Percentiles rank a stretch among this genome's conserved stretches.
phyloP scores from a whole-genome alignment of 805 yeast species.

The Candida manassasensis region DNA sequence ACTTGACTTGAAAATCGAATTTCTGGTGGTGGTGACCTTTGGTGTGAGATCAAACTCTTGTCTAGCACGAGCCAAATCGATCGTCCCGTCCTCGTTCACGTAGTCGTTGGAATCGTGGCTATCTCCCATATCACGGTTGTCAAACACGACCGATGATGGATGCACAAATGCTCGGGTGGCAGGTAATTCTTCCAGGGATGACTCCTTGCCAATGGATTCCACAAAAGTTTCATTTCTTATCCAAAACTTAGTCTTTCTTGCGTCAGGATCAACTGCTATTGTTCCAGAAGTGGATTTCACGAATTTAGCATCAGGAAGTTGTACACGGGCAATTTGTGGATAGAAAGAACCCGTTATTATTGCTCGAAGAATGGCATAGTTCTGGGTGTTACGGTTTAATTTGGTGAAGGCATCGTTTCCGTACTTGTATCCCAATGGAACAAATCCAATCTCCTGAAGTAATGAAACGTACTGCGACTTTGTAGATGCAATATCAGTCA shows the following conservation, averaged over 20 bases:
- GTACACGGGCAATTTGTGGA: slow-evolving; percentile 79
- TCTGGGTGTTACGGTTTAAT: slow-evolving; percentile 49
- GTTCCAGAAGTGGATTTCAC: slow-evolving; percentile 71
- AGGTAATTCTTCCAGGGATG: slow-evolving; percentile 33
- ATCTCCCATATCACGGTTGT: slow-evolving; percentile 25
- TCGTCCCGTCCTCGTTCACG: slow-evolving; percentile 38
- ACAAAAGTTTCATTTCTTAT: slow-evolving; percentile 55
- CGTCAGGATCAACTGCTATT: slow-evolving; percentile 81
- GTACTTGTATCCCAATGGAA: slow-evolving; percentile 47
- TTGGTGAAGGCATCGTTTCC: slow-evolving; percentile 9
- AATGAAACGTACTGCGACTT: slow-evolving; percentile 64
- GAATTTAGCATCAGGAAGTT: slow-evolving; percentile 76
- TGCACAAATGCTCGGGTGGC: slow-evolving; percentile 76
- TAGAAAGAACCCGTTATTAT: slow-evolving; percentile 76
- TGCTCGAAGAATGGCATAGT: slow-evolving; percentile 53
- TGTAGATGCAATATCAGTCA: slow-evolving; percentile 70
- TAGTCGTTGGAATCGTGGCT: slow-evolving; percentile 14
- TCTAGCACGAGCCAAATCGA: slow-evolving; percentile 27
- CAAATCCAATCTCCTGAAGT: slow-evolving; percentile 74
- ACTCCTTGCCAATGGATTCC: slow-evolving; percentile 11
- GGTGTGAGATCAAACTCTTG: slow-evolving; percentile 40
- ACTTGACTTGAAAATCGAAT: slow-evolving; percentile 40
- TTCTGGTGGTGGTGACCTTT: slow-evolving; percentile 20
- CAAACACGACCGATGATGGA: slow-evolving; percentile 77
- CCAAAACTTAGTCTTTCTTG: slow-evolving; percentile 67